Conservation (phyloP, 139 green algal genomes). For the Tetradesmus lagerheimii region DNA sequence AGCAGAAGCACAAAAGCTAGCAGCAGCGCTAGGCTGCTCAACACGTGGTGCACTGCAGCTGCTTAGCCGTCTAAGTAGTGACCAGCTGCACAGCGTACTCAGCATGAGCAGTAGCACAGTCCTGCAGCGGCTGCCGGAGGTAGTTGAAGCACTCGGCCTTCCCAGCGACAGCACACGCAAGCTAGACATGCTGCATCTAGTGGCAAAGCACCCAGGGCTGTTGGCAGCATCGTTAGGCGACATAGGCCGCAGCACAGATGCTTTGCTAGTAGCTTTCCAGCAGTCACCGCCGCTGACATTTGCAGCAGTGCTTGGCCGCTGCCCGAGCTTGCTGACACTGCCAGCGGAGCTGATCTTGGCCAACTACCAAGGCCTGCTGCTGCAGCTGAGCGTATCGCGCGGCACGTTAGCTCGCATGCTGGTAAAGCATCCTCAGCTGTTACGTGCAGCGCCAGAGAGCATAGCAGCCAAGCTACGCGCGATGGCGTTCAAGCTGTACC, state of each 20-base stretch:
- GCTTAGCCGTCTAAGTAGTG: constrained; percentile 13
- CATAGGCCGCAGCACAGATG: constrained; percentile 30
- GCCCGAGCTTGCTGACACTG: constrained; percentile 39
- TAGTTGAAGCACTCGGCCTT: constrained; percentile 39
- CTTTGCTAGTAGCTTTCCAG: constrained; percentile 35
- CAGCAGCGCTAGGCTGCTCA: constrained; percentile 29
- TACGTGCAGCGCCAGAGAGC: constrained; percentile 19
- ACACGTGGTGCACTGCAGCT: constrained; percentile 32
- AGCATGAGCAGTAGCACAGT: constrained; percentile 39
- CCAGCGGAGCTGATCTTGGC: constrained; percentile 21
- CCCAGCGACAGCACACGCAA: constrained; percentile 32
- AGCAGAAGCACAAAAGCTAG: constrained; percentile 24
- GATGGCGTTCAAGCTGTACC: constrained; percentile 35
- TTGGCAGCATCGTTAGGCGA: neutral
- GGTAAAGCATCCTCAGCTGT: constrained; percentile 39
- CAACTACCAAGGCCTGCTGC: constrained; percentile 30
- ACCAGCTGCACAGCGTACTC: constrained; percentile 24
- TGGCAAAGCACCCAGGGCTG: constrained; percentile 24
- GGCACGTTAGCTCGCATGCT: constrained; percentile 27
- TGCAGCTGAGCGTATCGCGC: constrained; percentile 32
- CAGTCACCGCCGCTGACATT: constrained; percentile 15
- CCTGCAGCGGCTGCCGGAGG: constrained; percentile 22
- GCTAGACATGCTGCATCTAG: constrained; percentile 22
- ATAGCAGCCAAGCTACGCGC: constrained; percentile 17
- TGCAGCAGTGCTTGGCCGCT: constrained; percentile 38